phyloP scores from a whole-genome alignment of 176 grass and related monocot species.

The Oryza coarctata region DNA sequence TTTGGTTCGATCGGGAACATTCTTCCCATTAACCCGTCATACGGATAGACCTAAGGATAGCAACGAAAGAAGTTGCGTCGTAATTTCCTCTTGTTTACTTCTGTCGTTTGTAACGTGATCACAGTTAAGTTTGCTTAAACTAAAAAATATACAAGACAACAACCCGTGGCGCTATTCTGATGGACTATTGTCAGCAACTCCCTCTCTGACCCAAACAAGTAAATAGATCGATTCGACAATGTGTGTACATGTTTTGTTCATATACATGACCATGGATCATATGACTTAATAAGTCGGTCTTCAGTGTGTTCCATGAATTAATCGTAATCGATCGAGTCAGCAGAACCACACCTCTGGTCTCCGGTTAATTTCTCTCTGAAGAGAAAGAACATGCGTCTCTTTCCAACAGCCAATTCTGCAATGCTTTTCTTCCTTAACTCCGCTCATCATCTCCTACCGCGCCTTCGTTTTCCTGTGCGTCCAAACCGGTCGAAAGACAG shows the following conservation, averaged over 20 bases:
- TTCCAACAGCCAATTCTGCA: neutral
- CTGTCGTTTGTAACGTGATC: neutral
- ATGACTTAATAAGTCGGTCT: neutral
- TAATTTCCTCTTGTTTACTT: neutral
- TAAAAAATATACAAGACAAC: neutral
- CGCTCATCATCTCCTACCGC: neutral
- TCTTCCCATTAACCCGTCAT: neutral
- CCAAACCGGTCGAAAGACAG: constrained; percentile 6
- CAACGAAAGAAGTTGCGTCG: neutral
- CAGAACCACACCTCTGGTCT: neutral
- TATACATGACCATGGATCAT: neutral
- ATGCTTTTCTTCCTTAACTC: neutral
- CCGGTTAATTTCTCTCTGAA: neutral
- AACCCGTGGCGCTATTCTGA: too few relatives aligned
- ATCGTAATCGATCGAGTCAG: neutral
- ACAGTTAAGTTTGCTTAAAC: neutral
- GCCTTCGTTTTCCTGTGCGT: neutral
- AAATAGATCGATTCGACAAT: too few relatives aligned
- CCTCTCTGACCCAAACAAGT: too few relatives aligned
- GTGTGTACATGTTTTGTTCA: too few relatives aligned
- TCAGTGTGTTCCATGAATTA: neutral
- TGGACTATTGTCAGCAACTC: too few relatives aligned
- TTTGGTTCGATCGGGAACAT: neutral
- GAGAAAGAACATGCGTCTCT: neutral
- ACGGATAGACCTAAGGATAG: too few relatives aligned